Evolutionary conservation across 345 rosid species (phyloP).

Genomic region (Populus deltoides): DNA sequence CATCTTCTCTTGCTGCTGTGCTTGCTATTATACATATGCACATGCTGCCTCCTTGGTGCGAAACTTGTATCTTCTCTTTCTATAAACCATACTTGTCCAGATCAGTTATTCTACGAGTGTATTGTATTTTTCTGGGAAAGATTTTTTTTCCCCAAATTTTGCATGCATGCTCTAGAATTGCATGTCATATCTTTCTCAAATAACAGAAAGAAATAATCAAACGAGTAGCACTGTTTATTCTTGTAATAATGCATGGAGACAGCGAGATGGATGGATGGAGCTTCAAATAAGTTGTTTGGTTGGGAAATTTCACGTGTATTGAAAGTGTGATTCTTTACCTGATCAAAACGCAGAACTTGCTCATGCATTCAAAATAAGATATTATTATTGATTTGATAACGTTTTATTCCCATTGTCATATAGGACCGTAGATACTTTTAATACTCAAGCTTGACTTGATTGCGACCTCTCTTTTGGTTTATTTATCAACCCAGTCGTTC

Average conservation of each 20-base stretch:
- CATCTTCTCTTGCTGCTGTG: neutral
- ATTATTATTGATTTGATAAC: neutral
- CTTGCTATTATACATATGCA: neutral
- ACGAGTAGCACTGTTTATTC: neutral
- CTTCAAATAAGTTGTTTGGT: neutral
- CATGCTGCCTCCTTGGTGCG: neutral
- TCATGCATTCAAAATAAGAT: no score
- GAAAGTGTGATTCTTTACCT: neutral
- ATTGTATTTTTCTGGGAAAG: neutral
- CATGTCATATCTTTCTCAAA: neutral
- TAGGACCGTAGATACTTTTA: neutral
- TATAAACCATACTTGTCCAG: constrained; percentile 2
- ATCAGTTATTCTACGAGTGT: neutral
- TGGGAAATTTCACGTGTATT: neutral
- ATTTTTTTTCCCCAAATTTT: neutral
- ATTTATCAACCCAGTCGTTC: neutral
- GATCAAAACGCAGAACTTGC: neutral
- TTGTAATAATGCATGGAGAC: neutral
- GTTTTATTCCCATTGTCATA: neutral
- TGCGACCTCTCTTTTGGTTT: neutral
- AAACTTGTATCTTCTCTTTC: neutral
- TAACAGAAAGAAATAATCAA: neutral
- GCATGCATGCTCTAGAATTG: constrained; percentile 10
- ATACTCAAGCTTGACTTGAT: no score
- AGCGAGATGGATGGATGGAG: neutral